A percentile compares a stretch with the other conserved stretches of the same genome.
Evolutionary conservation across 148 eudicot genomes (phyloP).

Genomic region (Chenopodium quinoa): DNA sequence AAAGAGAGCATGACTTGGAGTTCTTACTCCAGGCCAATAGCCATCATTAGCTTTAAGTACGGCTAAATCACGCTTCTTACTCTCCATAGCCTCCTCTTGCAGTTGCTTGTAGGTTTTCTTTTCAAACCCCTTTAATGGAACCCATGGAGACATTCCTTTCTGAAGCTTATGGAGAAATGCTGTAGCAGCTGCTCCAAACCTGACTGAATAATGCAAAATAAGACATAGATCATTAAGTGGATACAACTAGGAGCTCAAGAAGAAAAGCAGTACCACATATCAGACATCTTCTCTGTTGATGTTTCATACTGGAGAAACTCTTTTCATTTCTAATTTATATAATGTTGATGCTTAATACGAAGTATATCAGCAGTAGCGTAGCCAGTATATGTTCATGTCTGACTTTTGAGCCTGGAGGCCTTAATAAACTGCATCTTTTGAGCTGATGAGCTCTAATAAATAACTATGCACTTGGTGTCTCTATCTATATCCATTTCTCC

Average conservation of each 20-base stretch:
- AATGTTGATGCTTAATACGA: not conserved
- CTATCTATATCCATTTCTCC: not conserved
- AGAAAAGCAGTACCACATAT: not conserved
- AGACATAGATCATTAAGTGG: slow-evolving; percentile 20
- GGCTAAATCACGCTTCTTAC: slow-evolving; percentile 78
- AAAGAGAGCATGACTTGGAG: slow-evolving; percentile 80
- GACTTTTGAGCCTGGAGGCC: not conserved
- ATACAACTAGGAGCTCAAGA: slow-evolving; percentile 3
- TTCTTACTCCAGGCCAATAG: slow-evolving; percentile 81
- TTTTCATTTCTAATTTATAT: not conserved
- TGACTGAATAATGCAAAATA: slow-evolving; percentile 43
- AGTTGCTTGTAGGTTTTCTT: slow-evolving; percentile 70
- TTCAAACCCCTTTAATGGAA: slow-evolving; percentile 80
- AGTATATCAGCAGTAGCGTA: not conserved
- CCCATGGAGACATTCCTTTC: slow-evolving; percentile 79
- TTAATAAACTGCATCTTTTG: not conserved
- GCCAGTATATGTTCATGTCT: not conserved
- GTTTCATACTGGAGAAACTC: not conserved
- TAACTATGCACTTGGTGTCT: not conserved
- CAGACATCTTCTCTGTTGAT: not conserved
- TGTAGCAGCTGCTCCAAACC: slow-evolving; percentile 87
- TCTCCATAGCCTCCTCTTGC: slow-evolving; percentile 80
- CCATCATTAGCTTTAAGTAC: slow-evolving; percentile 83
- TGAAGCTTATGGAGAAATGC: slow-evolving; percentile 77
- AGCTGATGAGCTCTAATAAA: not conserved